A percentile compares a stretch with the other conserved stretches of the same genome.
Conservation (phyloP, 306 rosid genomes). For the Senna siamea region DNA sequence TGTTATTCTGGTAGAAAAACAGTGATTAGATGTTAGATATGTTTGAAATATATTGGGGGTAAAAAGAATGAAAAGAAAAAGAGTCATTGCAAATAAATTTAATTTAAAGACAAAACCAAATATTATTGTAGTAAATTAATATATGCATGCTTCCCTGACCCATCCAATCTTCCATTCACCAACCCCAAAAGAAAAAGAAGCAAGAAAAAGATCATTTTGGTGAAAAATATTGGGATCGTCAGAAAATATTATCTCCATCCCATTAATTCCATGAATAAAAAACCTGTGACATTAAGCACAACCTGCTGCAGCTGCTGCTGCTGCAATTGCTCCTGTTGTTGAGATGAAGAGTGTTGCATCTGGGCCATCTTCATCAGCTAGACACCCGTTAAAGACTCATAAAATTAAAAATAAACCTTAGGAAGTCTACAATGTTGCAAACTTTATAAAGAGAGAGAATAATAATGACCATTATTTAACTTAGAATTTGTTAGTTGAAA, state of each 20-base stretch:
- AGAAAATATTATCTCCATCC: constrained; percentile 16
- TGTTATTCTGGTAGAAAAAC: constrained; percentile 44
- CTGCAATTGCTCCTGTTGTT: constrained; percentile 75
- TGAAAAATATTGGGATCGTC: background rate
- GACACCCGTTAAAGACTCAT: constrained; percentile 36
- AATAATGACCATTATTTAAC: constrained; percentile 14
- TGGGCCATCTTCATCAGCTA: constrained; percentile 73
- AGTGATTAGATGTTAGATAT: constrained; percentile 25
- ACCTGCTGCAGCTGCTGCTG: constrained; percentile 86
- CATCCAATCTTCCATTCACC: constrained; percentile 28
- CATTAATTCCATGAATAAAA: constrained; percentile 11
- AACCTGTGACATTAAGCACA: constrained; percentile 34
- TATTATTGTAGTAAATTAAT: constrained; percentile 22
- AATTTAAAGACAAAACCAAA: background rate
- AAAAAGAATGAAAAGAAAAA: background rate
- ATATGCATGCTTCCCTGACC: background rate
- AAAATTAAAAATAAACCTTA: constrained; percentile 25
- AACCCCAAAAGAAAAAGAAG: background rate
- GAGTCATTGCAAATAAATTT: constrained; percentile 27
- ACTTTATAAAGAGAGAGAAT: background rate
- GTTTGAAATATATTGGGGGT: constrained; percentile 7
- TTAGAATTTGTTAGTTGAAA: constrained; percentile 24
- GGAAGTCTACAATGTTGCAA: constrained; percentile 17
- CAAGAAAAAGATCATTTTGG: background rate
- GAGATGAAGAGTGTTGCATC: constrained; percentile 79